These are phyloP conservation scores for Lentinula sp. DNA, from an alignment of 768 basidiomycete genomes.

Conservation along the genomic window DNA sequence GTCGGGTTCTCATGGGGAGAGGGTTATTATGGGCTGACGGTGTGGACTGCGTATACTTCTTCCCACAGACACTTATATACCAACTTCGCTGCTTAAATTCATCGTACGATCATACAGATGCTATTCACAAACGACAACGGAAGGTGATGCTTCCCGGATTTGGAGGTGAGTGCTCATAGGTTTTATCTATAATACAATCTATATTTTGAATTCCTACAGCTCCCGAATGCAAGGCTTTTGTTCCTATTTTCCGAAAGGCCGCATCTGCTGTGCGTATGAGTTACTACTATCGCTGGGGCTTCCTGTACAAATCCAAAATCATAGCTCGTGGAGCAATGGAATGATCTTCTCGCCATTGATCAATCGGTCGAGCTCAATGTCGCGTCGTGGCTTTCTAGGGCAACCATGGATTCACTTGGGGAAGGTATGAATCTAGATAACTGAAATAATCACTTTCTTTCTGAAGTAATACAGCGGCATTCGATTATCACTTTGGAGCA, in stretches of 20 bases:
- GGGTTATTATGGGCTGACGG: conserved; percentile 53
- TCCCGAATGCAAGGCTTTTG: conserved; percentile 38
- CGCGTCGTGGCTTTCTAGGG: conserved; percentile 42
- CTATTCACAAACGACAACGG: conserved; percentile 49
- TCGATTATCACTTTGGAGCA: conserved; percentile 53
- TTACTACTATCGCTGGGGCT: conserved; percentile 5
- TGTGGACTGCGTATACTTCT: conserved; percentile 12
- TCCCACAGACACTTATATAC: not conserved
- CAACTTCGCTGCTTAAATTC: not conserved
- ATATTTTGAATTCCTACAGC: conserved; percentile 23
- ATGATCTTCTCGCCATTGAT: conserved; percentile 37
- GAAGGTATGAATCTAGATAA: conserved; percentile 27
- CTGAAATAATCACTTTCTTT: not conserved
- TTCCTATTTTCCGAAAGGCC: conserved; percentile 40
- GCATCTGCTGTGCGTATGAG: conserved; percentile 30
- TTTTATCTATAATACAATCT: conserved; percentile 13
- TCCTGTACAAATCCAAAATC: not conserved
- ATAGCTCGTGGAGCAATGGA: conserved; percentile 47
- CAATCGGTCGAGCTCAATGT: conserved; percentile 40
- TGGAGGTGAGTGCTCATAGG: conserved; percentile 27
- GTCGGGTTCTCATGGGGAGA: conserved; percentile 43
- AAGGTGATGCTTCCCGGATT: conserved; percentile 53
- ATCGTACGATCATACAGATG: conserved; percentile 17
- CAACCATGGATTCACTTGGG: conserved; percentile 45
- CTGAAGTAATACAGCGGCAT: conserved; percentile 29